phyloP scores from a whole-genome alignment of 2,329 filamentous ascomycete genomes.

The Alternaria hordeiaustralica region DNA sequence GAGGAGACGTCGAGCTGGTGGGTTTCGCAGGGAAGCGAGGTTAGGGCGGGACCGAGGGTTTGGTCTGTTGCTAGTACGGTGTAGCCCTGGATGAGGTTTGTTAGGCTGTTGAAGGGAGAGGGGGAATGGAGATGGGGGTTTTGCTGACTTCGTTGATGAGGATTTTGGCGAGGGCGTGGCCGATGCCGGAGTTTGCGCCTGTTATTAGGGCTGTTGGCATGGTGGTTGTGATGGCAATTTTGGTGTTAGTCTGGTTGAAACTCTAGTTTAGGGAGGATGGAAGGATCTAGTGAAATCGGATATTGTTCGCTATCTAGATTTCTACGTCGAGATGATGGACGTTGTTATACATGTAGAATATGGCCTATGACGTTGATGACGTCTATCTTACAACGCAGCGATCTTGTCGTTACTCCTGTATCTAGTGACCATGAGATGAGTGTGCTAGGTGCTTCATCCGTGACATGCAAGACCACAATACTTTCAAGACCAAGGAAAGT shows the following conservation, averaged over 20 bases:
- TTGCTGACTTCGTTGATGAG: conserved; percentile 32
- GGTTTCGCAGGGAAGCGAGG: conserved; percentile 34
- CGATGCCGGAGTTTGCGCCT: conserved; percentile 52
- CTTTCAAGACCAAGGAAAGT: background rate
- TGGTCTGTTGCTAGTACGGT: conserved; percentile 42
- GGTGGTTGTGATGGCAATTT: background rate
- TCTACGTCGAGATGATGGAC: too few relatives aligned
- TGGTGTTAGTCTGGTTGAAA: background rate
- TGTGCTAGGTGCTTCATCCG: background rate
- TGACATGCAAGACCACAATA: background rate
- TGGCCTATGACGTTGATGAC: conserved; percentile 3
- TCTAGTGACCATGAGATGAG: background rate
- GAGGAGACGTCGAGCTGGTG: conserved; percentile 36
- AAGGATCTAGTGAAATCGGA: too few relatives aligned
- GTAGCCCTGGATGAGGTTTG: conserved; percentile 31
- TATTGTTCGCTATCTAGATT: too few relatives aligned
- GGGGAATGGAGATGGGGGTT: background rate
- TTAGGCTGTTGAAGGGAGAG: background rate
- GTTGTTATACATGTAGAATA: background rate
- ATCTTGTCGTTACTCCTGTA: background rate
- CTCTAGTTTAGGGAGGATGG: fast-evolving
- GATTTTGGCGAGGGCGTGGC: conserved; percentile 45
- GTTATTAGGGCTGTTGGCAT: conserved; percentile 53
- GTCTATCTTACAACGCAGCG: background rate
- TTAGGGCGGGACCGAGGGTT: conserved; percentile 37